phyloP scores from a whole-genome alignment of 345 rosid genomes.

The Cardamine resedifolia region DNA sequence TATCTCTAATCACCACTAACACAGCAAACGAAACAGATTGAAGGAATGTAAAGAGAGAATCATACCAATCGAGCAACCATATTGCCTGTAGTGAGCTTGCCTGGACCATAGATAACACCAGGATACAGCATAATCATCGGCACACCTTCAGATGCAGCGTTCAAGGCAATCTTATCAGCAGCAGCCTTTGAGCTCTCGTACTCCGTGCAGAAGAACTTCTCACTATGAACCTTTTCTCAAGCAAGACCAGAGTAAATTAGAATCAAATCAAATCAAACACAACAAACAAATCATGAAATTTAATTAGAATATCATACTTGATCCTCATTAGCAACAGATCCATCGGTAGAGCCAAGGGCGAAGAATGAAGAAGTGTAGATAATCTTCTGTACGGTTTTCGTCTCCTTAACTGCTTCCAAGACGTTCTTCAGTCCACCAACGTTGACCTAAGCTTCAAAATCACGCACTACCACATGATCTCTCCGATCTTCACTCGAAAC shows the following conservation, averaged over 20 bases:
- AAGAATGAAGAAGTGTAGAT: slow-evolving; percentile 88
- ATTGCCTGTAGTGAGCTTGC: slow-evolving; percentile 81
- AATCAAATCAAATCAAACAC: neutral
- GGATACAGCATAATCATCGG: slow-evolving; percentile 74
- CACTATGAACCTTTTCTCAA: slow-evolving; percentile 50
- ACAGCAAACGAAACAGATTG: neutral
- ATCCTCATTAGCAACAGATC: slow-evolving; percentile 69
- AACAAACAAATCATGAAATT: neutral
- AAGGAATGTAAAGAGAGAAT: neutral
- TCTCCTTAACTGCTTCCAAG: slow-evolving; percentile 59
- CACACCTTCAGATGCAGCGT: slow-evolving; percentile 66
- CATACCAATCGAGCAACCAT: slow-evolving; percentile 69
- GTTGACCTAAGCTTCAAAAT: slow-evolving; percentile 55
- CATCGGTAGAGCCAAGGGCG: slow-evolving; percentile 84
- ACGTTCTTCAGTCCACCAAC: slow-evolving; percentile 81
- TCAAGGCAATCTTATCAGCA: slow-evolving; percentile 76
- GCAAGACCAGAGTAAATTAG: slow-evolving; percentile 10
- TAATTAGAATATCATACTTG: slow-evolving; percentile 47
- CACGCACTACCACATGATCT: neutral
- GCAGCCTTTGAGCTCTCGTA: slow-evolving; percentile 75
- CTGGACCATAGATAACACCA: slow-evolving; percentile 84
- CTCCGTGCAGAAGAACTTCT: slow-evolving; percentile 74
- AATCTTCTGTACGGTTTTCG: slow-evolving; percentile 57
- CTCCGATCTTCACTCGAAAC: neutral
- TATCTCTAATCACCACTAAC: no score